Percentiles rank a stretch among this genome's conserved stretches.
Evolutionary conservation across 495 filamentous ascomycete species (phyloP).

Genomic region (Talaromyces trachyspermus): DNA sequence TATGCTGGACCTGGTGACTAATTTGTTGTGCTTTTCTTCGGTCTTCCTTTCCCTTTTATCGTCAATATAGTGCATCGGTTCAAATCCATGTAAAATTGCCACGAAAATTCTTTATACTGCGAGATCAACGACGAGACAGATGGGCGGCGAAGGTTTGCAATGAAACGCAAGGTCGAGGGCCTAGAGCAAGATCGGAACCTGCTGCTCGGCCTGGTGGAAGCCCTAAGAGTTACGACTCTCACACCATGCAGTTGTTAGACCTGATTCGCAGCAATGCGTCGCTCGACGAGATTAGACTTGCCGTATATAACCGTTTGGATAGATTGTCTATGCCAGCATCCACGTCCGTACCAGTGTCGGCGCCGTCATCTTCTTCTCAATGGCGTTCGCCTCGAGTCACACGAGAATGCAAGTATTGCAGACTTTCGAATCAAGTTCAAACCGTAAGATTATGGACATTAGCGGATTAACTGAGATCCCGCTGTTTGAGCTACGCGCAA

Average conservation of each 20-base stretch:
- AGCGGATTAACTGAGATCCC: slow-evolving; percentile 18
- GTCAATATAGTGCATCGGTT: slow-evolving; percentile 5
- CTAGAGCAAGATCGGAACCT: slow-evolving; percentile 20
- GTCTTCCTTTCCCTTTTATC: no score
- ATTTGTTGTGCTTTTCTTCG: not conserved
- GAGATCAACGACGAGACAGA: slow-evolving; percentile 18
- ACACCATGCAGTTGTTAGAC: slow-evolving; percentile 11
- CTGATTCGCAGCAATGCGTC: slow-evolving; percentile 18
- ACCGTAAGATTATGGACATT: slow-evolving; percentile 12
- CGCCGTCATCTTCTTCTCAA: slow-evolving; percentile 2
- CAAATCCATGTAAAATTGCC: slow-evolving; percentile 8
- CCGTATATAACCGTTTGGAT: not conserved
- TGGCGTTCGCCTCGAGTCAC: not conserved
- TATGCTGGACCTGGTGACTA: no score
- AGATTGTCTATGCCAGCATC: not conserved
- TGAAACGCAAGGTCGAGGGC: slow-evolving; percentile 20
- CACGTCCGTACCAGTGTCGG: not conserved
- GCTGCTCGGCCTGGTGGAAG: slow-evolving; percentile 14
- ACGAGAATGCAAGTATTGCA: not conserved
- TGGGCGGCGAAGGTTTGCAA: slow-evolving; percentile 14
- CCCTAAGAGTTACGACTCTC: slow-evolving; percentile 13
- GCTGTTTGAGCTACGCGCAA: slow-evolving; percentile 21
- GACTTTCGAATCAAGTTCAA: not conserved
- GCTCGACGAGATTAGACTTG: slow-evolving; percentile 12
- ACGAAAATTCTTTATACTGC: slow-evolving; percentile 11